These are phyloP conservation scores for Millerago galiae DNA, from an alignment of 805 yeast species.

Conservation along the genomic window DNA sequence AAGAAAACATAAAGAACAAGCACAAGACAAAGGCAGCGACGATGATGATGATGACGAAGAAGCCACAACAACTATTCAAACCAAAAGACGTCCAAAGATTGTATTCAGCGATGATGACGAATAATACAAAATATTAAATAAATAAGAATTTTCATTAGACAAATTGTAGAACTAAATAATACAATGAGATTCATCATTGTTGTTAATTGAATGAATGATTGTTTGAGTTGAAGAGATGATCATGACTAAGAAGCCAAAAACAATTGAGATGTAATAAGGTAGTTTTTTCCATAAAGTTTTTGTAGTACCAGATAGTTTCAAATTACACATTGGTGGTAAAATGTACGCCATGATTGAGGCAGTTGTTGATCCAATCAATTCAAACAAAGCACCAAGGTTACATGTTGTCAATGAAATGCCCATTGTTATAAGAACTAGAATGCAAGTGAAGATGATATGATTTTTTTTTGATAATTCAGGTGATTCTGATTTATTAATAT, in stretches of 20 bases:
- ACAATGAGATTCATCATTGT: slow-evolving; percentile 17
- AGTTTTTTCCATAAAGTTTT: slow-evolving; percentile 38
- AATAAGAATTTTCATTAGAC: background rate
- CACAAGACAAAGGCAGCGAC: slow-evolving; percentile 1
- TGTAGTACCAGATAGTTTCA: slow-evolving; percentile 49
- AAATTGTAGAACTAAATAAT: slow-evolving; percentile 4
- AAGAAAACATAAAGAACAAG: background rate
- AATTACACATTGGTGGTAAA: slow-evolving; percentile 78
- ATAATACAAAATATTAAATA: background rate
- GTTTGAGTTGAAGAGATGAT: slow-evolving; percentile 75
- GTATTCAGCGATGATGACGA: slow-evolving; percentile 14
- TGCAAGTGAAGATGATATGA: slow-evolving; percentile 61
- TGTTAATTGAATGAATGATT: slow-evolving; percentile 30
- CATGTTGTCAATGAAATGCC: slow-evolving; percentile 72
- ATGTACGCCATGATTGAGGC: slow-evolving; percentile 92
- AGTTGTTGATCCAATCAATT: slow-evolving; percentile 86
- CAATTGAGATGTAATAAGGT: slow-evolving; percentile 54
- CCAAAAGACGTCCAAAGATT: slow-evolving; percentile 6
- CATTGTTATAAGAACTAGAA: slow-evolving; percentile 65
- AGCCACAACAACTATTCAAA: background rate
- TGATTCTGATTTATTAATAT: slow-evolving; percentile 31
- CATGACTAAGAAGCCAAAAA: slow-evolving; percentile 75
- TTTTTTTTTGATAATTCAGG: slow-evolving; percentile 37
- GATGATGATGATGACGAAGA: background rate
- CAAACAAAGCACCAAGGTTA: slow-evolving; percentile 82